These are phyloP conservation scores for Oryza officinalis DNA, from an alignment of 176 grass and related monocot genomes.

Conservation along the genomic window DNA sequence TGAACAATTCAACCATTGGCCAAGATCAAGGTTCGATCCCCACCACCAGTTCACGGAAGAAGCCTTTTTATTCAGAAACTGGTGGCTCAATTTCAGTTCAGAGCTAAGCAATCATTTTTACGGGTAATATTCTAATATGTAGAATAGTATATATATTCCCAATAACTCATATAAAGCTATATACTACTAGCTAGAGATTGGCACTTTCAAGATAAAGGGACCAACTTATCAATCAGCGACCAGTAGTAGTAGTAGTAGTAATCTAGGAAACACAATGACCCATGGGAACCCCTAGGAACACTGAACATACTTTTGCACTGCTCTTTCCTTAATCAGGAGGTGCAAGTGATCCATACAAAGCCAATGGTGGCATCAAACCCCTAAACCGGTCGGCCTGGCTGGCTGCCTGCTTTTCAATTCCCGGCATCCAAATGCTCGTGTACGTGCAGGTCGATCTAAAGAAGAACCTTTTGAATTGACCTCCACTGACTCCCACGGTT, in stretches of 20 bases:
- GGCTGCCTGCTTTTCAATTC: neutral
- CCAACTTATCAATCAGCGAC: slow-evolving; percentile 25
- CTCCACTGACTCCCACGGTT: slow-evolving; percentile 37
- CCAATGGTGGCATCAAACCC: neutral
- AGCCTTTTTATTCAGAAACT: neutral
- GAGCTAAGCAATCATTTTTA: neutral
- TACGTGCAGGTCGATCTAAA: slow-evolving; percentile 15
- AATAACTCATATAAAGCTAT: neutral
- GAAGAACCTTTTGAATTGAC: slow-evolving; percentile 38
- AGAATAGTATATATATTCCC: neutral
- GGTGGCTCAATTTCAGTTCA: neutral
- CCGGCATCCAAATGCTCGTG: slow-evolving; percentile 14
- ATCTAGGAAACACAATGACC: neutral
- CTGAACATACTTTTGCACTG: slow-evolving; percentile 27
- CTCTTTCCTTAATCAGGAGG: slow-evolving; percentile 62
- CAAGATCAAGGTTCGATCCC: neutral
- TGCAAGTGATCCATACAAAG: slow-evolving; percentile 25
- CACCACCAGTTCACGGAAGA: neutral
- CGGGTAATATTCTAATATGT: neutral
- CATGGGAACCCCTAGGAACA: slow-evolving; percentile 30
- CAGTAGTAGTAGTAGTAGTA: neutral
- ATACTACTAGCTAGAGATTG: slow-evolving; percentile 10
- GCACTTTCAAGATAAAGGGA: slow-evolving; percentile 25
- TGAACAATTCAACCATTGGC: neutral
- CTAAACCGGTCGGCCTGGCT: slow-evolving; percentile 13